These are phyloP conservation scores for Colletotrichum sp. DNA, from an alignment of 2,329 filamentous ascomycete genomes.

Conservation along the genomic window DNA sequence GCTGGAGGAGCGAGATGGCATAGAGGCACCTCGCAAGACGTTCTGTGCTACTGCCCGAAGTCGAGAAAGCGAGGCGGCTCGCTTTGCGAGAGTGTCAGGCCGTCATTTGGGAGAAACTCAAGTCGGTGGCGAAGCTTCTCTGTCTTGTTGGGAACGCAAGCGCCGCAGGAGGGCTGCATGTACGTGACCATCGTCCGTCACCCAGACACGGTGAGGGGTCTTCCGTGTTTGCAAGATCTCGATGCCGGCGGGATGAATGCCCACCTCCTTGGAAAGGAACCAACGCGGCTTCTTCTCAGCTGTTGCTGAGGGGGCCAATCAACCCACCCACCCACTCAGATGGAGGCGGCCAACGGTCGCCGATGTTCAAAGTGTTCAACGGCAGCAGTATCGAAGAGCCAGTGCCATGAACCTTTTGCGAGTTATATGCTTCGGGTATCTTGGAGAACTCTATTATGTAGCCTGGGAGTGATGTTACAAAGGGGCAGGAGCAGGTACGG, in stretches of 20 bases:
- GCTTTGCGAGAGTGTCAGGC: background rate
- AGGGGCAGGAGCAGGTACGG: background rate
- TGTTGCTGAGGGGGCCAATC: background rate
- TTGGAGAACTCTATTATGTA: background rate
- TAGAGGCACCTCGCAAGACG: background rate
- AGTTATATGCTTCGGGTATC: background rate
- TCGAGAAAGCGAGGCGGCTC: background rate
- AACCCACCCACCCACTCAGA: background rate
- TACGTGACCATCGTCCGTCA: background rate
- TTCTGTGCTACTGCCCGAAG: background rate
- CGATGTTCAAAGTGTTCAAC: background rate
- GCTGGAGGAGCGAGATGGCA: background rate
- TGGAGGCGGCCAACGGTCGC: background rate
- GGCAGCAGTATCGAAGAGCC: background rate
- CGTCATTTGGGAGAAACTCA: accelerated
- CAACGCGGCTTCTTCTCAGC: background rate
- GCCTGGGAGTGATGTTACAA: background rate
- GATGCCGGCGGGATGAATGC: background rate
- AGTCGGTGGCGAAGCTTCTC: background rate
- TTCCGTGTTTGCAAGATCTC: background rate
- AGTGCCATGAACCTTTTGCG: background rate
- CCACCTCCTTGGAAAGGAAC: background rate
- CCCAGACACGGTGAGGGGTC: background rate
- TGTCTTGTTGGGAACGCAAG: background rate
- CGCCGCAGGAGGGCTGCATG: background rate